Evolutionary conservation across 495 filamentous ascomycete species (phyloP).

Genomic region (Penicillium waksmanii): DNA sequence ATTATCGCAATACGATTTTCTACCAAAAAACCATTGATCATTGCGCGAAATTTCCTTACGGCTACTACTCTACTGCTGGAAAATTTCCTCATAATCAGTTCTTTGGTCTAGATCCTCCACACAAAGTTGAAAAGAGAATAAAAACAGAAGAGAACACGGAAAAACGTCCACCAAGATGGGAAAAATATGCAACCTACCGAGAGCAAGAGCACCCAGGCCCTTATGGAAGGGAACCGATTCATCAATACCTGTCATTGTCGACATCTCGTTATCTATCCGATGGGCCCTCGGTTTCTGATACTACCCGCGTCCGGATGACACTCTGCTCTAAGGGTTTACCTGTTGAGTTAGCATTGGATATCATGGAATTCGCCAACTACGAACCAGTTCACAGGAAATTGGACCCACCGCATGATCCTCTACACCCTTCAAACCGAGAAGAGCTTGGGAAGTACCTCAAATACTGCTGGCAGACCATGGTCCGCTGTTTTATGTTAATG

Average conservation of each 20-base stretch:
- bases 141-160: not conserved
- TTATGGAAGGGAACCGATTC: constrained; percentile 16
- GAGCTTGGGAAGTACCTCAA: constrained; percentile 19
- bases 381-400: constrained; percentile 5
- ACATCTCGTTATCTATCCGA: not conserved
- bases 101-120: not conserved
- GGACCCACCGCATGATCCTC: constrained; percentile 22
- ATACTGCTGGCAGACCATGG: constrained; percentile 25
- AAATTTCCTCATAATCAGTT: not conserved
- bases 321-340: constrained; percentile 15
- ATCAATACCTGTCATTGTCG: constrained; percentile 15
- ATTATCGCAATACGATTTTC: constrained; percentile 25
- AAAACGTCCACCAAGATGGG: not conserved
- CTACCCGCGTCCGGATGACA: too few relatives aligned
- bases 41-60: not conserved
- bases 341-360: constrained; percentile 17
- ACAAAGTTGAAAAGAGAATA: not conserved
- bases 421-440: constrained; percentile 21
- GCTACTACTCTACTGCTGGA: not conserved
- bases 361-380: constrained; percentile 23
- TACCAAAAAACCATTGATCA: constrained; percentile 14
- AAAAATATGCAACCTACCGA: not conserved
- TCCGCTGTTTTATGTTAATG: constrained; percentile 22
- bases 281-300: too few relatives aligned
- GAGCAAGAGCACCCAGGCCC: not conserved